A percentile compares a stretch with the other conserved stretches of the same genome.
phyloP scores from a whole-genome alignment of 331 rosid genomes.

The Dryas integrifolia region DNA sequence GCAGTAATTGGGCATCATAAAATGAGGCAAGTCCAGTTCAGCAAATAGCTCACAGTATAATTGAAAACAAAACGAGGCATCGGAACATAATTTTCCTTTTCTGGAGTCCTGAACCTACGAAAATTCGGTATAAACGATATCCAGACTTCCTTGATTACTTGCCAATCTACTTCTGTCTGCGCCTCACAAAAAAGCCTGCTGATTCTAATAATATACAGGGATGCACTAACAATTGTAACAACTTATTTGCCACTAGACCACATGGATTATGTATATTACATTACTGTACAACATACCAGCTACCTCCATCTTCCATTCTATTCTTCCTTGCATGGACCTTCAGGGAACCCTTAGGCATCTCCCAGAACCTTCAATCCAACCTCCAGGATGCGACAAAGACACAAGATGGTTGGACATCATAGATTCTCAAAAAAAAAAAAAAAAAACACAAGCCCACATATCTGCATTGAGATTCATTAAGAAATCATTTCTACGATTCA shows the following conservation, averaged over 20 bases:
- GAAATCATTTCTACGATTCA: conserved; percentile 33
- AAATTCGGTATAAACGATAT: neutral
- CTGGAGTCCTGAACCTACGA: neutral
- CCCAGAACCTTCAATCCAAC: conserved; percentile 57
- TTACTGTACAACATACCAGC: conserved; percentile 59
- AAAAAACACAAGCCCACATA: neutral
- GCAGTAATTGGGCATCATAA: neutral
- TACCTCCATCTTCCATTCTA: conserved; percentile 28
- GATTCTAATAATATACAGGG: conserved; percentile 41
- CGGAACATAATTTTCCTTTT: neutral
- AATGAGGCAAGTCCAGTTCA: neutral
- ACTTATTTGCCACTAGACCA: conserved; percentile 31
- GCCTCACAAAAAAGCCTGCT: conserved; percentile 19
- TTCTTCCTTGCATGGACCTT: conserved; percentile 25
- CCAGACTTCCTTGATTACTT: conserved; percentile 21
- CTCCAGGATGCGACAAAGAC: conserved; percentile 17
- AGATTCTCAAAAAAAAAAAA: conserved; percentile 32
- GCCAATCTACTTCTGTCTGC: conserved; percentile 16
- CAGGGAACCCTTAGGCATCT: conserved; percentile 24
- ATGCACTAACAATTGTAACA: conserved; percentile 18
- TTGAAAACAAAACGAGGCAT: neutral
- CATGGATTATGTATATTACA: conserved; percentile 28
- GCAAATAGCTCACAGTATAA: neutral
- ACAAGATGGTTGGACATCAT: conserved; percentile 40
- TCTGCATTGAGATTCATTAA: conserved; percentile 30